A percentile compares a stretch with the other conserved stretches of the same genome.
These are phyloP conservation scores for Quercus agrifolia DNA, from an alignment of 306 rosid species.

Conservation along the genomic window DNA sequence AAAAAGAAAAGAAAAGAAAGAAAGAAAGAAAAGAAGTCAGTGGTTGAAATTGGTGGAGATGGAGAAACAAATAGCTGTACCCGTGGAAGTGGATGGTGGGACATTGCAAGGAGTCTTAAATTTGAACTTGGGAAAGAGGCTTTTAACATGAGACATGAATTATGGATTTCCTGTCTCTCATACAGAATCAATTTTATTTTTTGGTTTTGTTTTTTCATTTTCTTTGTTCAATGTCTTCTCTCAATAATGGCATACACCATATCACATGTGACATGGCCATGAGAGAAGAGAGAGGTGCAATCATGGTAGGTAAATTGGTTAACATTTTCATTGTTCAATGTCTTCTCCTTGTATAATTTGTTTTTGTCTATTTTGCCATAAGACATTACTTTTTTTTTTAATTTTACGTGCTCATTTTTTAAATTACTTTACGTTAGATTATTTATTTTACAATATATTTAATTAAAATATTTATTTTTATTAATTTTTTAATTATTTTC, in stretches of 20 bases:
- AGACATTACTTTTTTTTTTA: too few relatives aligned
- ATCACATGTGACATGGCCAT: background rate
- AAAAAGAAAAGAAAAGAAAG: background rate
- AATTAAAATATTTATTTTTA: too few relatives aligned
- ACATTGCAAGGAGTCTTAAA: slow-evolving; percentile 17
- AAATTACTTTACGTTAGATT: too few relatives aligned
- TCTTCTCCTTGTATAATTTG: too few relatives aligned
- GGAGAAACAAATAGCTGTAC: slow-evolving; percentile 2
- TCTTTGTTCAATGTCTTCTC: background rate
- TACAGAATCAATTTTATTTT: background rate
- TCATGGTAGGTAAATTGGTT: background rate
- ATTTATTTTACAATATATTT: too few relatives aligned
- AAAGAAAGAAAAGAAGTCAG: slow-evolving; percentile 8
- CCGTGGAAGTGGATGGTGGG: slow-evolving; percentile 42
- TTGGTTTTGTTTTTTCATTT: background rate
- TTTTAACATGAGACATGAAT: slow-evolving; percentile 32
- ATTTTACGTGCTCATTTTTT: too few relatives aligned
- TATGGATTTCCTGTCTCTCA: slow-evolving; percentile 8
- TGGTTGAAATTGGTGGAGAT: slow-evolving; percentile 24
- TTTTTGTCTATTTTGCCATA: too few relatives aligned
- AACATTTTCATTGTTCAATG: background rate
- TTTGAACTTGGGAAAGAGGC: slow-evolving; percentile 23
- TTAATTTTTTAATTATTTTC: too few relatives aligned
- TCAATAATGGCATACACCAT: slow-evolving; percentile 4
- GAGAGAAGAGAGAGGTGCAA: background rate